Percentiles rank a stretch among this genome's conserved stretches.
phyloP scores from a whole-genome alignment of 257 asterid genomes.

The Nemophila menziesii region DNA sequence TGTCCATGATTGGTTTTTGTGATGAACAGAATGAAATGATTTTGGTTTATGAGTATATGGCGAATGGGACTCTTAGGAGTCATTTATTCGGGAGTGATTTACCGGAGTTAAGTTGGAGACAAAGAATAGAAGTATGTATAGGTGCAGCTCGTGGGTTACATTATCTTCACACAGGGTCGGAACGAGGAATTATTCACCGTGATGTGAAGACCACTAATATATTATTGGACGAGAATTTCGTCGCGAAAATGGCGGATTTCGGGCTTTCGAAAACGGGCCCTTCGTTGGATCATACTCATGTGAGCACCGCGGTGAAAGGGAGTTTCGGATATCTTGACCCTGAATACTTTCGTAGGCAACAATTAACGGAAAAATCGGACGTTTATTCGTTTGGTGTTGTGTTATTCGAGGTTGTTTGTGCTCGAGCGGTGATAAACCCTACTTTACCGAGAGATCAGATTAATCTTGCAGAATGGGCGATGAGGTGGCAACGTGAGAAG shows the following conservation, averaged over 20 bases:
- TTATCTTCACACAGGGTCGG: conserved; percentile 87
- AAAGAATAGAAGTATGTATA: conserved; percentile 59
- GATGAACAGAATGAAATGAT: conserved; percentile 82
- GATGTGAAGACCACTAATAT: conserved; percentile 86
- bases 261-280: conserved; percentile 85
- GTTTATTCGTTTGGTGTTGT: conserved; percentile 90
- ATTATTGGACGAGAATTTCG: conserved; percentile 51
- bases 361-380: conserved; percentile 73
- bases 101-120: conserved; percentile 65
- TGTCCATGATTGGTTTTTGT: conserved; percentile 76
- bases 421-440: conserved; percentile 68
- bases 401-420: conserved; percentile 58
- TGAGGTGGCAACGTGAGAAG: conserved; percentile 51
- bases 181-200: conserved; percentile 67
- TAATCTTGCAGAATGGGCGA: conserved; percentile 86
- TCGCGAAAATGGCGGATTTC: conserved; percentile 83
- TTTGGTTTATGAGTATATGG: conserved; percentile 86
- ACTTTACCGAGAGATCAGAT: conserved; percentile 66
- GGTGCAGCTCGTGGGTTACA: conserved; percentile 81
- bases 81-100: conserved; percentile 66
- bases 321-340: conserved; percentile 89
- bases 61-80: conserved; percentile 65
- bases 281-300: conserved; percentile 73
- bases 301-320: conserved; percentile 86
- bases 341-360: conserved; percentile 73